Conservation (phyloP, 257 asterid genomes). For the Gynochthodes officinalis region DNA sequence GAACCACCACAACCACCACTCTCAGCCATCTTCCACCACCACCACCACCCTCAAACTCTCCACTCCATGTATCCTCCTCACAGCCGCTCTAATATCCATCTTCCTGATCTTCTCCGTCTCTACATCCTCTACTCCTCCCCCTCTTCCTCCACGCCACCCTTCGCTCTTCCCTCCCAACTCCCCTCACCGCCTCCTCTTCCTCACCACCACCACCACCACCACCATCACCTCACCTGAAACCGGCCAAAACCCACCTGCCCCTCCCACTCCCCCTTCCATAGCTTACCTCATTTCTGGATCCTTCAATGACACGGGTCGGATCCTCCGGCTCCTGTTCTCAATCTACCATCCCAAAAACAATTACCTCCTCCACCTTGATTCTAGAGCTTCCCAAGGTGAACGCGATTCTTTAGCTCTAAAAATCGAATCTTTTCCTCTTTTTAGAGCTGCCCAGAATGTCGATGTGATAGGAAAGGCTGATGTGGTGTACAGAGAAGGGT, state of each 20-base stretch:
- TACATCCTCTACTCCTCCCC: constrained; percentile 33
- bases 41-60: constrained; percentile 20
- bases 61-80: constrained; percentile 37
- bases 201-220: constrained; percentile 12
- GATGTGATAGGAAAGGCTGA: constrained; percentile 70
- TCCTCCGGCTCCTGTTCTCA: constrained; percentile 60
- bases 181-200: constrained; percentile 39
- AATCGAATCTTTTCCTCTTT: constrained; percentile 57
- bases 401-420: constrained; percentile 58
- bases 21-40: constrained; percentile 19
- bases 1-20: constrained; percentile 25
- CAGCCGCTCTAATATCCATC: constrained; percentile 58
- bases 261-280: constrained; percentile 63
- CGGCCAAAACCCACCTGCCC: constrained; percentile 15
- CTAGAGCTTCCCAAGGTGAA: constrained; percentile 51
- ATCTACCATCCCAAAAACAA: constrained; percentile 76
- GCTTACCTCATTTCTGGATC: constrained; percentile 87
- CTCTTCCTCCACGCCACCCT: constrained; percentile 30
- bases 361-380: constrained; percentile 77
- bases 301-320: constrained; percentile 51
- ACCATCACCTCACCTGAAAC: constrained; percentile 13
- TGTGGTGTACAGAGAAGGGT: constrained; percentile 53
- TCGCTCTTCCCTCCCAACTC: constrained; percentile 58
- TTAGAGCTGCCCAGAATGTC: constrained; percentile 76
- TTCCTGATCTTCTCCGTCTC: constrained; percentile 52